These are phyloP conservation scores for Leccinum fibrillosum DNA, from an alignment of 768 basidiomycete species.

Conservation along the genomic window DNA sequence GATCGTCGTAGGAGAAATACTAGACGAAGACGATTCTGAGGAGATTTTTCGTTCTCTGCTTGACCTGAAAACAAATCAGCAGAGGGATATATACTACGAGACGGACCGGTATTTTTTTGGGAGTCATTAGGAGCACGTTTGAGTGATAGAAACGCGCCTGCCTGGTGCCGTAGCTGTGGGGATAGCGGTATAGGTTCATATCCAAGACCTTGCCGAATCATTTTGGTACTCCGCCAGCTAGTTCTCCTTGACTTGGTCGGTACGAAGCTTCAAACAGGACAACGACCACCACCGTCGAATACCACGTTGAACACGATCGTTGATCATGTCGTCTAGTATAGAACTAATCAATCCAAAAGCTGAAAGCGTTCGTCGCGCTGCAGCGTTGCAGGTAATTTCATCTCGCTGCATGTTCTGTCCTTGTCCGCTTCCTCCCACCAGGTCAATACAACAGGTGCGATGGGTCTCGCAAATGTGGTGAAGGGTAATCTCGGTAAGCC, in stretches of 20 bases:
- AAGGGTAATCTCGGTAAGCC: slow-evolving; percentile 89
- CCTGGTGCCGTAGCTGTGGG: slow-evolving; percentile 35
- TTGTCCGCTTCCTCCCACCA: slow-evolving; percentile 33
- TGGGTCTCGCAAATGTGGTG: slow-evolving; percentile 96
- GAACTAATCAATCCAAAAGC: slow-evolving; percentile 97
- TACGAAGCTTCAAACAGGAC: slow-evolving; percentile 3
- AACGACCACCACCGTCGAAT: slow-evolving; percentile 15
- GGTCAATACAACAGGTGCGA: slow-evolving; percentile 92
- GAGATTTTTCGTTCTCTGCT: slow-evolving; percentile 8
- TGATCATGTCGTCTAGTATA: slow-evolving; percentile 69
- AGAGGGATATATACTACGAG: slow-evolving; percentile 24
- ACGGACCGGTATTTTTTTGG: slow-evolving; percentile 21
- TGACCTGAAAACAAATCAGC: slow-evolving; percentile 13
- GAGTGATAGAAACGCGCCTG: slow-evolving; percentile 28
- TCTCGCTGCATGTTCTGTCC: slow-evolving; percentile 14
- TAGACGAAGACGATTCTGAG: slow-evolving; percentile 7
- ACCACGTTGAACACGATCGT: slow-evolving; percentile 21
- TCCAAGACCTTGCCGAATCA: slow-evolving; percentile 22
- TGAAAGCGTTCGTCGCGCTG: slow-evolving; percentile 86
- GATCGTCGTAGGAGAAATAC: slow-evolving; percentile 4
- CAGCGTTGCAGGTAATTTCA: slow-evolving; percentile 77
- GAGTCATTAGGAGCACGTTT: slow-evolving; percentile 24
- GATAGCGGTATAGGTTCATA: slow-evolving; percentile 24
- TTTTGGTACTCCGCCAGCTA: slow-evolving; percentile 31
- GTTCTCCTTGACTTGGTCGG: background rate